Percentiles rank a stretch among this genome's conserved stretches.
Conservation (phyloP, 495 filamentous ascomycete genomes). For the Tuber microsphaerosporum region DNA sequence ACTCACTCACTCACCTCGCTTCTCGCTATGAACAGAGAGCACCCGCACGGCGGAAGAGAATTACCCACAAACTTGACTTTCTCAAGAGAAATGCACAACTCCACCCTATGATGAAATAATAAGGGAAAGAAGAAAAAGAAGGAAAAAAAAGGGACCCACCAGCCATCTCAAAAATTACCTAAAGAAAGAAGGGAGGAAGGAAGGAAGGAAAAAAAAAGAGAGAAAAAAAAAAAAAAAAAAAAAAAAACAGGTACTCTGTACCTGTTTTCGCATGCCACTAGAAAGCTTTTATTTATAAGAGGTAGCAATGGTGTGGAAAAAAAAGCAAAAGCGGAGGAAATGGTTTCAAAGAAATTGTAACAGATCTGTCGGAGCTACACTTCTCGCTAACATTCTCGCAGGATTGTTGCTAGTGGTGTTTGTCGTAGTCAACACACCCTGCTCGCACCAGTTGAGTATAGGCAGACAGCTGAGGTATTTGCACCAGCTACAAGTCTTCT, state of each 20-base stretch:
- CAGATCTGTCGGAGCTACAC: background rate
- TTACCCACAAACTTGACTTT: background rate
- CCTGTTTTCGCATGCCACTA: constrained; percentile 6
- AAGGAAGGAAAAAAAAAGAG: background rate
- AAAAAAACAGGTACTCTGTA: background rate
- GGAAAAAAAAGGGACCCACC: constrained; percentile 5
- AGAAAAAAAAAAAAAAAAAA: background rate
- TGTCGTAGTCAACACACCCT: constrained; percentile 50
- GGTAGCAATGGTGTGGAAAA: background rate
- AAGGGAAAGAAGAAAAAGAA: background rate
- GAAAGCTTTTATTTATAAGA: constrained; percentile 7
- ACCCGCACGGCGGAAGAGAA: background rate
- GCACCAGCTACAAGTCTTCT: constrained; percentile 77
- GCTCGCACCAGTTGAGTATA: constrained; percentile 71
- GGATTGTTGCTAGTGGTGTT: constrained; percentile 33
- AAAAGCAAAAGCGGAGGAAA: background rate
- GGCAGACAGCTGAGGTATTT: constrained; percentile 87
- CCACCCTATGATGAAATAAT: background rate
- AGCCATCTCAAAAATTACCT: background rate
- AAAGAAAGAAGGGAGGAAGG: background rate
- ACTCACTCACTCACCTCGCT: background rate
- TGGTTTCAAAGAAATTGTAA: constrained; percentile 4
- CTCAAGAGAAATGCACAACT: background rate
- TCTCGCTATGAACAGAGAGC: background rate
- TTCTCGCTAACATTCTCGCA: constrained; percentile 27